Base-by-base conservation (phyloP, 805 yeast genomes). In the Kluyveromyces lactis region DNA sequence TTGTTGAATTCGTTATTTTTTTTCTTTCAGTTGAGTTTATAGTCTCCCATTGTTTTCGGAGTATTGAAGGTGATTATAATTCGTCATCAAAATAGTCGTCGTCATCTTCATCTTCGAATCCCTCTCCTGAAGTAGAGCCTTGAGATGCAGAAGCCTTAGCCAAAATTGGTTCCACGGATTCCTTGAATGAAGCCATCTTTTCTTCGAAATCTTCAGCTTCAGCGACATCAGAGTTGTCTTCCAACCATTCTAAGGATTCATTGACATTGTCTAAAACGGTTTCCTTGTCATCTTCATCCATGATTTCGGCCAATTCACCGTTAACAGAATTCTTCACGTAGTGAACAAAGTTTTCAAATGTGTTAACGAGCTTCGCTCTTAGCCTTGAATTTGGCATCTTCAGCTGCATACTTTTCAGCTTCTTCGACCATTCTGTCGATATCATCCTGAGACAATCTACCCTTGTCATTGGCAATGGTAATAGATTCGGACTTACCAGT, bases 381-480 rank as follows among this genome's bases (percentile, higher is more conserved):
- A 45, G 76, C 76, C 60, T 89, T 83, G 45, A 86, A 73, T 53
- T 75, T 79, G 52, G 79, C 81, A 67, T 90, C 97, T 66, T 87
- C 94, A 55, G 84, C 86, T 50, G 95, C 95, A 57, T 69, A 90
- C 69, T 84, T 82, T 68, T 87, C 97, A 53, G 97, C 97, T 62
- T 90, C 97, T 60, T 79, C 92, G 48, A 90, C 95, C 96, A 90
- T 90, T 69, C 90, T 86, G 56, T 90, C 97, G 56, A 90, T 89
- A 48, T 87, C 95, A 47, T 89, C 96, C 71, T 86, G 82, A 18
- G 90, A 74, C 58, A 87, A 75, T 73, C 97, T 84, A 57, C 95
- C 95, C 72, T 86, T 86, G 67, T 87, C 96, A 58, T 87, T 87
- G 55, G 86, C 83, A 62, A 87, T 87, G 41, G 95, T 86, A 60